Evolutionary conservation across 129 eudicot species (phyloP).

Genomic region (Saposhnikovia divaricata): DNA sequence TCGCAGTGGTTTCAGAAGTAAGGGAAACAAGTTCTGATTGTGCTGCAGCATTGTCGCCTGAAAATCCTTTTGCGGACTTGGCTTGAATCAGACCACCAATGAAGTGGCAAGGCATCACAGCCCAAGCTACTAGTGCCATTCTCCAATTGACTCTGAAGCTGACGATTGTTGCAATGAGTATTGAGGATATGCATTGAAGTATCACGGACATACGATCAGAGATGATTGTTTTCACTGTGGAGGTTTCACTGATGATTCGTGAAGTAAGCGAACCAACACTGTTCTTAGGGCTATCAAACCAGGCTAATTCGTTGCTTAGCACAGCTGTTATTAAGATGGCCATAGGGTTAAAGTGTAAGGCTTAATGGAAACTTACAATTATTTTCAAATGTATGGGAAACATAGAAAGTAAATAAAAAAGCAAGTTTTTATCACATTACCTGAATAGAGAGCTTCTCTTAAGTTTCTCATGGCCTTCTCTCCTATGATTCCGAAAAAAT

Average conservation of each 20-base stretch:
- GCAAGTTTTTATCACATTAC: conserved; percentile 20
- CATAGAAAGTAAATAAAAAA: neutral
- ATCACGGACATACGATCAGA: conserved; percentile 80
- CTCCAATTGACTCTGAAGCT: conserved; percentile 72
- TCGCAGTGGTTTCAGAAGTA: conserved; percentile 62
- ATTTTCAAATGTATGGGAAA: neutral
- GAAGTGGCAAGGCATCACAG: conserved; percentile 94
- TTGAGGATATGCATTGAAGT: conserved; percentile 78
- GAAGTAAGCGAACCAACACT: conserved; percentile 63
- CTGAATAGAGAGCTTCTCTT: conserved; percentile 66
- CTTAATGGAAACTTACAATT: neutral
- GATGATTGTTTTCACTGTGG: conserved; percentile 73
- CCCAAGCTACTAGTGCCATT: conserved; percentile 90
- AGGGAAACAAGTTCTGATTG: conserved; percentile 64
- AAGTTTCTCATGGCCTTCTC: conserved; percentile 76
- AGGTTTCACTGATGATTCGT: conserved; percentile 54
- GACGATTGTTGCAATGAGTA: conserved; percentile 63
- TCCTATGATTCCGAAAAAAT: conserved; percentile 63
- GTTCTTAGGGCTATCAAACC: conserved; percentile 72
- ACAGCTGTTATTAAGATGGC: conserved; percentile 33
- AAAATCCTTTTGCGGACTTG: conserved; percentile 70
- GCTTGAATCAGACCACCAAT: conserved; percentile 82
- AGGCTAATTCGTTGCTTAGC: conserved; percentile 60
- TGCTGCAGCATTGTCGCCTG: conserved; percentile 51
- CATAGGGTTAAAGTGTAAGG: neutral